Conservation (phyloP, 306 rosid species). For the Sphenostylis stenocarpa region DNA sequence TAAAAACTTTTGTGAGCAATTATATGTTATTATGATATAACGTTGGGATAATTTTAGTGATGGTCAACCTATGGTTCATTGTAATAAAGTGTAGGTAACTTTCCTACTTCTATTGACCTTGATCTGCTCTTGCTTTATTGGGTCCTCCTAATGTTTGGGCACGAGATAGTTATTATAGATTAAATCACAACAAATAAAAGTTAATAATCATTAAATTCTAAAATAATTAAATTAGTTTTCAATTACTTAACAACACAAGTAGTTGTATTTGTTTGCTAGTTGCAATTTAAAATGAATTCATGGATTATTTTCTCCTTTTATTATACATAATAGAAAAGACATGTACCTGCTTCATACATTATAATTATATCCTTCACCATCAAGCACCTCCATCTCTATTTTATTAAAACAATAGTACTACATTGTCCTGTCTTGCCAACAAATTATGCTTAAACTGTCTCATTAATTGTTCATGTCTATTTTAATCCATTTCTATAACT, state of each 20-base stretch:
- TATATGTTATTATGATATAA: no score
- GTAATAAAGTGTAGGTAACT: no score
- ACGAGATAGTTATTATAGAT: no score
- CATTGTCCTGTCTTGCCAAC: conserved; percentile 28
- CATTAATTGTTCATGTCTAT: conserved; percentile 8
- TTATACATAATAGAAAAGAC: conserved; percentile 26
- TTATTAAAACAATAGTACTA: conserved; percentile 18
- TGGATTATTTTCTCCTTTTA: not conserved
- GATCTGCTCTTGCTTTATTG: no score
- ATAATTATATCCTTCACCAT: conserved; percentile 7
- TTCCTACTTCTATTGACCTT: no score
- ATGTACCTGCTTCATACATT: conserved; percentile 28
- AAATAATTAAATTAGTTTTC: not conserved
- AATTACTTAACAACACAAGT: not conserved
- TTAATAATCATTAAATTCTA: no score
- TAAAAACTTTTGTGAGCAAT: no score
- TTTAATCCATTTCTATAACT: not conserved
- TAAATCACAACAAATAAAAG: no score
- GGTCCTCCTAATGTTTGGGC: no score
- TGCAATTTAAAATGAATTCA: not conserved
- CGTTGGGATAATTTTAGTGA: no score
- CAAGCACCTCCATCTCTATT: conserved; percentile 5
- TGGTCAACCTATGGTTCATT: no score
- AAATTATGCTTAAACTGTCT: conserved; percentile 36
- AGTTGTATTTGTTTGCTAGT: conserved; percentile 4